These are phyloP conservation scores for Guyanaporus albipodus DNA, from an alignment of 768 basidiomycete species.

Conservation along the genomic window DNA sequence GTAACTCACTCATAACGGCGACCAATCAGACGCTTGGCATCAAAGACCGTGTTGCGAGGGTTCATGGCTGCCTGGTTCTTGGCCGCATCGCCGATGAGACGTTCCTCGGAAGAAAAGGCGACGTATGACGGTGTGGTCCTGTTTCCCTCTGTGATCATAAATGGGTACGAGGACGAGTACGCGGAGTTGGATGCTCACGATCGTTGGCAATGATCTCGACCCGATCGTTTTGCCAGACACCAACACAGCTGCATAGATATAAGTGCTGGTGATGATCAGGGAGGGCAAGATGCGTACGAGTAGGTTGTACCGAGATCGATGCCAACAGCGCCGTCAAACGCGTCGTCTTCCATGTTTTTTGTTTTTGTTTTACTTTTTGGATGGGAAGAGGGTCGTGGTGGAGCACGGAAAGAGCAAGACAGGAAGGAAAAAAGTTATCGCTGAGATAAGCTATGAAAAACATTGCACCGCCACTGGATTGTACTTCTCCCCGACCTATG, in stretches of 20 bases:
- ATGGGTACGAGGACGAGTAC: not conserved
- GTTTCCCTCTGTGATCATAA: slow-evolving; percentile 74
- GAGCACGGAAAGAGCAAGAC: slow-evolving; percentile 22
- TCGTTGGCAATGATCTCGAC: slow-evolving; percentile 99
- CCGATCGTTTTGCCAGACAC: slow-evolving; percentile 99
- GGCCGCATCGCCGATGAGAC: slow-evolving; percentile 97
- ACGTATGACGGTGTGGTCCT: slow-evolving; percentile 99
- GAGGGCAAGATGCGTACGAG: slow-evolving; percentile 53
- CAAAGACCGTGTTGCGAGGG: slow-evolving; percentile 98
- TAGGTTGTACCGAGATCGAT: slow-evolving; percentile 98
- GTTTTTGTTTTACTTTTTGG: slow-evolving; percentile 31
- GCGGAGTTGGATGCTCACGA: slow-evolving; percentile 50
- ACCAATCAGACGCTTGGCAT: slow-evolving; percentile 98
- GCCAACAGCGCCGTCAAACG: slow-evolving; percentile 93
- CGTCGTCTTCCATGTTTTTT: slow-evolving; percentile 77
- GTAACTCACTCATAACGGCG: slow-evolving; percentile 84
- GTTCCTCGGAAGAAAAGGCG: slow-evolving; percentile 94
- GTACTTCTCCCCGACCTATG: slow-evolving; percentile 21
- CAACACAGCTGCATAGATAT: slow-evolving; percentile 71
- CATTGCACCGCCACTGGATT: slow-evolving; percentile 31
- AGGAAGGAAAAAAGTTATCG: slow-evolving; percentile 39
- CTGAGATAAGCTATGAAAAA: slow-evolving; percentile 52
- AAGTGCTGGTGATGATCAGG: slow-evolving; percentile 21
- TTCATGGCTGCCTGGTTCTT: slow-evolving; percentile 99
- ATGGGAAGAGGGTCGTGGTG: slow-evolving; percentile 32